Evolutionary conservation across 139 green algal species (phyloP), one percentile per base, ranked within the genome.

Genomic region (Chlorella sp.): DNA sequence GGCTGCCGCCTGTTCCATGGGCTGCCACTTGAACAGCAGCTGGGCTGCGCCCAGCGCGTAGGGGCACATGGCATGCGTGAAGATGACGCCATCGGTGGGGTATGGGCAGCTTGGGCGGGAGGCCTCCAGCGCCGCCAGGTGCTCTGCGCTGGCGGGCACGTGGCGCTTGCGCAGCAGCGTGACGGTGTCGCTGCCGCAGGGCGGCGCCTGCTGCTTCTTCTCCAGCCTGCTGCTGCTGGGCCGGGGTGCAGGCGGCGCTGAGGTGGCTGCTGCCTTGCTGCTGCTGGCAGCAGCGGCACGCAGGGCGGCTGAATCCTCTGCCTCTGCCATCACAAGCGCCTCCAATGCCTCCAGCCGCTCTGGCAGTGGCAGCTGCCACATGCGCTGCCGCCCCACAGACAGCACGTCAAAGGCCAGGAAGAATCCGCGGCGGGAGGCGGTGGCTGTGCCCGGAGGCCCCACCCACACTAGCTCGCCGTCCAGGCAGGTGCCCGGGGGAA

Each of bases 141-240:
- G 36, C 76, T n/a, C 36, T 36, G 36, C 16, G 37, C 36, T 82
- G 36, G 60, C 76, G 7, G 36, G 36, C 18, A 30, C 12, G 76
- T 82, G 76, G 36, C 76, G 76, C 76, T 82, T 82, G 76, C 76
- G 37, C 76, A 82, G 76, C 76, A 82, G 36, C 76, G 19, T 32
- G 12, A 82, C 18, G 76, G 36, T 82, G 76, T 82, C 76, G 37
- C 19, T 30, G 30, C 16, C 37, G 37, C 12, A 30, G 12, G 76
- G 76, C 76, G 76, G 76, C 76, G 76, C 76, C 76, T 82, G 76
- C 76, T 82, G 76, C 76, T 82, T 82, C 37, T 82, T 82, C 7
- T 2, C 11, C 36, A 82, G 76, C 76, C 18, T 14, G 69, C 69
- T 34, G 24, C 26, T 34, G 26, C 24, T n/a, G n/a, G n/a, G n/a